Evolutionary conservation across 2,329 filamentous ascomycete genomes (phyloP).

Genomic region (Xylariaceae sp.): DNA sequence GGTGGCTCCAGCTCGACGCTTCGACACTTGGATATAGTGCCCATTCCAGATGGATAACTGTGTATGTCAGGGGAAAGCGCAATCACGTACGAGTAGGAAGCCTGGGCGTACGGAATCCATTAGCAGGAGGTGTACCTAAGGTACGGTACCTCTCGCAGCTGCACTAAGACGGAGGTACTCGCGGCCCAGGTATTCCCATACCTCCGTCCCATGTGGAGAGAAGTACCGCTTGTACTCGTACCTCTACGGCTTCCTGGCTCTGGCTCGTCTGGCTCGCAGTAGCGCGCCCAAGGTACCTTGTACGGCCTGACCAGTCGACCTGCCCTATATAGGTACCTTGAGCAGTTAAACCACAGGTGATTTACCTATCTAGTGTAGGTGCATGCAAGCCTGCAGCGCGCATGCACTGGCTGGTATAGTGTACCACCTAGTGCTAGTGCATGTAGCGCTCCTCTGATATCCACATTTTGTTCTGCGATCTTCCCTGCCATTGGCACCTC

Average conservation of each 20-base stretch:
- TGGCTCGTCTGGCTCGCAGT: too few relatives aligned
- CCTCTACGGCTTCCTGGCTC: background rate
- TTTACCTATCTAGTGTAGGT: background rate
- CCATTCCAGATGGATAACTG: background rate
- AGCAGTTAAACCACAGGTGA: background rate
- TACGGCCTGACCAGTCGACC: too few relatives aligned
- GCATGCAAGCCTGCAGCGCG: background rate
- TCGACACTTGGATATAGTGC: background rate
- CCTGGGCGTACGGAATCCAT: too few relatives aligned
- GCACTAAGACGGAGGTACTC: background rate
- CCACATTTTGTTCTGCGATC: constrained; percentile 14
- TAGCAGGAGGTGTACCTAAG: background rate
- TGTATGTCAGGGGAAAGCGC: background rate
- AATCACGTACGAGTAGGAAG: too few relatives aligned
- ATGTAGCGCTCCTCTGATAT: constrained; percentile 12
- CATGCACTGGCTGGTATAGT: background rate
- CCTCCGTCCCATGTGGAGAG: background rate
- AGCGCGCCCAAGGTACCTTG: too few relatives aligned
- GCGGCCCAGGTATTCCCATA: background rate
- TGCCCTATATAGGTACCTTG: too few relatives aligned
- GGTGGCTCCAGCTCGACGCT: too few relatives aligned
- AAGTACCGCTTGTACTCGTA: background rate
- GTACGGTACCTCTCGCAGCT: background rate
- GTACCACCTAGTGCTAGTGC: background rate
- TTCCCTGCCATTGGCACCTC: constrained; percentile 20